Evolutionary conservation across 2,329 filamentous ascomycete genomes (phyloP), one percentile per base, ranked within the genome.

Genomic region (Camillea tinctor): DNA sequence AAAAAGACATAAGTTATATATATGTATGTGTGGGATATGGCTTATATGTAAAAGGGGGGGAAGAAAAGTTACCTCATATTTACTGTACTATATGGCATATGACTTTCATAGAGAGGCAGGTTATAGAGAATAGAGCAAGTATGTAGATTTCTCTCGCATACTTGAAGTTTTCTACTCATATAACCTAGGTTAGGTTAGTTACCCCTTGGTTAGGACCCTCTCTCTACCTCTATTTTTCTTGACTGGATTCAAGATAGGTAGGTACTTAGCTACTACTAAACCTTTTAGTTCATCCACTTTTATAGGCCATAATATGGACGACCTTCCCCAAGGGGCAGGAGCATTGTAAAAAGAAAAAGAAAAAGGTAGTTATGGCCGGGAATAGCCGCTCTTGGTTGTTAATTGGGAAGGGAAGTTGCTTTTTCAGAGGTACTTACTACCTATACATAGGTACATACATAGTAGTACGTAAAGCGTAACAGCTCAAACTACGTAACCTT

Each of bases 261-360:
- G 19, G 19, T 21, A 40, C 49, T 40, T 57, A 57, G 30, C n/a
- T 52, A 17, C n/a, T 51, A 55, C 59, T 60, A 53, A 54, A 53
- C n/a, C 52, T 51, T 22, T n/a, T n/a, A n/a, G n/a, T n/a, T n/a
- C 9, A 26, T 26, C 24, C 24, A 26, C 24, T 26, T 26, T 26
- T 26, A 26, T 23, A 19, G 26, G 23, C 23, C 19, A 23, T 53
- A 55, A n/a, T n/a, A n/a, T n/a, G n/a, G n/a, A n/a, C 57, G 53
- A 51, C 58, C 58, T 64, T 60, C 60, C 62, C 20, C 52, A 64
- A 59, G 4, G 54, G 62, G 62, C 55, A 62, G n/a, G n/a, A n/a
- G 60, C 9, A 4, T 26, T 4, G 60, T 55, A 56, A 53, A 54
- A 49, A 56, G 53, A 30, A 44, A 56, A 59, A 62, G 59, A 54